A percentile compares a stretch with the other conserved stretches of the same genome.
Evolutionary conservation across 352 stramenopile genomes (phyloP).

Genomic region (Globisporangium middletonii): DNA sequence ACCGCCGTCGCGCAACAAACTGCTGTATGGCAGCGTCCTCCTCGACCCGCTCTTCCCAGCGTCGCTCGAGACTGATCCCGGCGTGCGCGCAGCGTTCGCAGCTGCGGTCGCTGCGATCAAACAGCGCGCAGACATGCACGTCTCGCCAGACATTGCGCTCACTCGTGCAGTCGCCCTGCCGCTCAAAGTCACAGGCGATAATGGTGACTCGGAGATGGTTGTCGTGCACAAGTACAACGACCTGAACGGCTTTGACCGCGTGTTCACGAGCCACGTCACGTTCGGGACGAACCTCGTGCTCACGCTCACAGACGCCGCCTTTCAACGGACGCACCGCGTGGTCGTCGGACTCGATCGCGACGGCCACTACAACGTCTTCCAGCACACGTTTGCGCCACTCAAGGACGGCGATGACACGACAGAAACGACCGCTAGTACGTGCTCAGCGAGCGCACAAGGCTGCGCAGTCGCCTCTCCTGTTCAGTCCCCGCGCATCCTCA

Average conservation of each 20-base stretch:
- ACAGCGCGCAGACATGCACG: conserved; percentile 22
- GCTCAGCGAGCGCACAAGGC: neutral
- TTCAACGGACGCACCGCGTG: conserved; percentile 47
- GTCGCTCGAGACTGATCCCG: conserved; percentile 22
- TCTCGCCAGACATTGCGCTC: conserved; percentile 35
- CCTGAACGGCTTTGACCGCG: conserved; percentile 20
- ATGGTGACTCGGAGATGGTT: conserved; percentile 56
- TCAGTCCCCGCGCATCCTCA: conserved; percentile 53
- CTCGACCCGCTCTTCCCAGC: conserved; percentile 30
- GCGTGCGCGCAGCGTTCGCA: conserved; percentile 39
- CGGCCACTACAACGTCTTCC: conserved; percentile 57
- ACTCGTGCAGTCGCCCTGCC: conserved; percentile 30
- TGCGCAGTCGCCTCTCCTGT: neutral
- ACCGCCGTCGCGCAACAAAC: conserved; percentile 13
- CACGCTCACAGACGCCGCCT: conserved; percentile 50
- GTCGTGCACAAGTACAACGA: conserved; percentile 52
- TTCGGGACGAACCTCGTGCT: conserved; percentile 63
- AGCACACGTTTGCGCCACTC: conserved; percentile 52
- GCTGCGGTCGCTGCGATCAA: conserved; percentile 36
- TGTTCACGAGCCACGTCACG: conserved; percentile 64
- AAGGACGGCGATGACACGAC: neutral
- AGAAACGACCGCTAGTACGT: neutral
- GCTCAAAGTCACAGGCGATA: conserved; percentile 58
- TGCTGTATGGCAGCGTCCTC: conserved; percentile 64
- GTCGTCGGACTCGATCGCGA: conserved; percentile 73